These are phyloP conservation scores for Calocybe cyanea DNA, from an alignment of 768 basidiomycete species.

Conservation along the genomic window DNA sequence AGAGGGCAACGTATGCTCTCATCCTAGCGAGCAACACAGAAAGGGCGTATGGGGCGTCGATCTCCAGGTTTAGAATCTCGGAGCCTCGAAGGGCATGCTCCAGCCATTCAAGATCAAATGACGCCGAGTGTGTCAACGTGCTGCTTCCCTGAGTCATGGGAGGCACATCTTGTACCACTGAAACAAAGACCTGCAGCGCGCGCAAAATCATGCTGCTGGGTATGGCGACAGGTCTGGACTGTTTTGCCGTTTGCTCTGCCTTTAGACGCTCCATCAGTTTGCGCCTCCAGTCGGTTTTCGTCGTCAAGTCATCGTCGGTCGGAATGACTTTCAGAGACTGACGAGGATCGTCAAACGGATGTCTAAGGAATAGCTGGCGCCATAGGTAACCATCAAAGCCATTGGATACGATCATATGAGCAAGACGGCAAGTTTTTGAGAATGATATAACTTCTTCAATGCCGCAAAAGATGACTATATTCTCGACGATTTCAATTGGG, in stretches of 20 bases:
- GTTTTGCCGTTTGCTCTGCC: conserved; percentile 30
- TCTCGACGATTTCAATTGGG: conserved; percentile 59
- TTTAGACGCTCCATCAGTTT: conserved; percentile 29
- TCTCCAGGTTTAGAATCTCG: conserved; percentile 26
- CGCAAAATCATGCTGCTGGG: conserved; percentile 22
- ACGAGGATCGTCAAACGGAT: conserved; percentile 66
- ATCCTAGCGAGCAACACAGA: conserved; percentile 36
- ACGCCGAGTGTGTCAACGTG: conserved; percentile 16
- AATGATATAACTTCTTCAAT: conserved; percentile 59
- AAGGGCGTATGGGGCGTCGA: conserved; percentile 10
- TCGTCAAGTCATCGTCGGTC: not conserved
- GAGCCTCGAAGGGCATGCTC: conserved; percentile 36
- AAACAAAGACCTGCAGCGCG: conserved; percentile 38
- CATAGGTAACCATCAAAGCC: conserved; percentile 58
- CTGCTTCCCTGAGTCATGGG: conserved; percentile 20
- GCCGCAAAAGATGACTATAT: conserved; percentile 51
- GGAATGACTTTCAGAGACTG: conserved; percentile 14
- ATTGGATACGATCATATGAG: conserved; percentile 46
- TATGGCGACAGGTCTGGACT: not conserved
- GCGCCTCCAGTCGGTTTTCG: conserved; percentile 14
- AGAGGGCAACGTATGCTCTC: conserved; percentile 45
- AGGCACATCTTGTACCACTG: conserved; percentile 33
- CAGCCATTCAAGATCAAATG: conserved; percentile 45
- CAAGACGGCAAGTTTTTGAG: conserved; percentile 48
- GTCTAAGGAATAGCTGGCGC: conserved; percentile 58